phyloP scores from a whole-genome alignment of 2,329 filamentous ascomycete species.

The Epicoccum sorghinum region DNA sequence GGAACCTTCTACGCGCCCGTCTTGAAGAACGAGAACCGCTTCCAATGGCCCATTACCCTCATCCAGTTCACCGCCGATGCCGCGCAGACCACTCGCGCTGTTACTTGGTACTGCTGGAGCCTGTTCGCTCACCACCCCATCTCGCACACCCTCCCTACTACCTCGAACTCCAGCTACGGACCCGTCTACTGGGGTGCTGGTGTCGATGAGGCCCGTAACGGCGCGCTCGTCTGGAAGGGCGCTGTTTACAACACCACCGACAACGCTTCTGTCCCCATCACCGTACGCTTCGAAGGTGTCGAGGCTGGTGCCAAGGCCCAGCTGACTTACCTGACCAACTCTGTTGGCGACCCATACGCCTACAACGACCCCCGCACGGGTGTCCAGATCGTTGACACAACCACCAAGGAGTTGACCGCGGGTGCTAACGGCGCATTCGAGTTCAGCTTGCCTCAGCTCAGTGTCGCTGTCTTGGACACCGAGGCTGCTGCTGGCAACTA shows the following conservation, averaged over 20 bases:
- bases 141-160: slow-evolving; percentile 52
- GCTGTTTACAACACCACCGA: slow-evolving; percentile 58
- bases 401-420: slow-evolving; percentile 26
- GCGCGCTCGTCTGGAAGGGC: slow-evolving; percentile 52
- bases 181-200: slow-evolving; percentile 57
- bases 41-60: slow-evolving; percentile 47
- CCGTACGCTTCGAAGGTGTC: slow-evolving; percentile 39
- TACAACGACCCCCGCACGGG: slow-evolving; percentile 56
- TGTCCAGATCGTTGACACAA: slow-evolving; percentile 47
- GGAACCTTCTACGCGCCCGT: slow-evolving; percentile 51
- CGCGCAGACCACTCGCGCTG: slow-evolving; percentile 35
- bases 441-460: slow-evolving; percentile 61
- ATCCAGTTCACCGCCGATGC: slow-evolving; percentile 51
- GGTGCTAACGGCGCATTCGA: slow-evolving; percentile 56
- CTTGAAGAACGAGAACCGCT: slow-evolving; percentile 44
- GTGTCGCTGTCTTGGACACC: slow-evolving; percentile 61
- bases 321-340: slow-evolving; percentile 53
- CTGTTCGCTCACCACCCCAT: slow-evolving; percentile 53
- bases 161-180: slow-evolving; percentile 46
- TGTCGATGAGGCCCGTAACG: slow-evolving; percentile 34
- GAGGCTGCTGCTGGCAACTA: slow-evolving; percentile 15
- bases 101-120: slow-evolving; percentile 46
- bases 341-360: slow-evolving; percentile 47
- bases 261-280: slow-evolving; percentile 26
- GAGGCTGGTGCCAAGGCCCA: slow-evolving; percentile 32